These are phyloP conservation scores for Neoboletus magnificus DNA, from an alignment of 768 basidiomycete species.

Conservation along the genomic window DNA sequence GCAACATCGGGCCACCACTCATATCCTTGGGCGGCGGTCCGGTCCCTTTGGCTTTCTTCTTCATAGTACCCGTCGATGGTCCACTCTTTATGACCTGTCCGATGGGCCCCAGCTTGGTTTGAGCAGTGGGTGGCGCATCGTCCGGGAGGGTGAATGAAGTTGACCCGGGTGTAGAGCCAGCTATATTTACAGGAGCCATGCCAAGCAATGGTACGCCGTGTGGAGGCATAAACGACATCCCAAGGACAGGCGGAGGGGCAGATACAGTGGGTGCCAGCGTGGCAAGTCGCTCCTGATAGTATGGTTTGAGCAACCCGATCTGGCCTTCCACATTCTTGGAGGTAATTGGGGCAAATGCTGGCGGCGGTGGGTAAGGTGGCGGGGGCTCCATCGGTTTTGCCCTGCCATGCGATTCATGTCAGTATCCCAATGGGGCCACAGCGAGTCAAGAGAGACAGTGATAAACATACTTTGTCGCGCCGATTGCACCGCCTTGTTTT, in stretches of 20 bases:
- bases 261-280: constrained; percentile 34
- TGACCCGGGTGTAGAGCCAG: neutral
- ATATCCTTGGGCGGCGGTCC: constrained; percentile 24
- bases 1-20: constrained; percentile 14
- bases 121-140: constrained; percentile 54
- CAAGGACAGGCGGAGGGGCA: constrained; percentile 16
- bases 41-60: constrained; percentile 52
- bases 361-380: constrained; percentile 81
- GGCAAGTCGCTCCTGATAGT: constrained; percentile 60
- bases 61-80: constrained; percentile 43
- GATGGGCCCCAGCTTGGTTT: constrained; percentile 74
- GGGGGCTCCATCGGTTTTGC: constrained; percentile 71
- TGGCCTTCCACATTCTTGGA: constrained; percentile 66
- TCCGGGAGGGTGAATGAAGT: constrained; percentile 50
- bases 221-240: constrained; percentile 17
- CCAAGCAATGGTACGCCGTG: neutral
- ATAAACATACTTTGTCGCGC: constrained; percentile 47
- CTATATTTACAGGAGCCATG: neutral
- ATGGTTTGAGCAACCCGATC: constrained; percentile 79
- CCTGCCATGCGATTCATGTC: constrained; percentile 31
- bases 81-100: constrained; percentile 67
- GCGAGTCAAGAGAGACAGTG: neutral
- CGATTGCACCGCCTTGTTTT: constrained; percentile 45
- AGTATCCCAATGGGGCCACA: neutral
- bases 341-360: constrained; percentile 72